Evolutionary conservation across 768 basidiomycete species (phyloP), one percentile per base, ranked within the genome.

Genomic region (Panaeolus cyanescens): DNA sequence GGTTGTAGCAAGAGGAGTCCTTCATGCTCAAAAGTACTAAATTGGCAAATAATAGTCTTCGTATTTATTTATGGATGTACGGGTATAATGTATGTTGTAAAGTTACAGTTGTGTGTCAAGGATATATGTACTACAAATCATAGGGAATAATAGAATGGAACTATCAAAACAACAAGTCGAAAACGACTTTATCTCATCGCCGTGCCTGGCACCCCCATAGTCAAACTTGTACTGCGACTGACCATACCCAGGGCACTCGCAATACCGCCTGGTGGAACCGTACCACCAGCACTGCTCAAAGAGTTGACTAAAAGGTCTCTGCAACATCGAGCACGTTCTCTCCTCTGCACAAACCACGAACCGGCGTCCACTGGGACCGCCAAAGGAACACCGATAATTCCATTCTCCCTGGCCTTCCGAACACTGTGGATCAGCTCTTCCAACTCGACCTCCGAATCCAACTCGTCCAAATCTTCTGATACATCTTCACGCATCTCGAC

Each of bases 371-470:
- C 85, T 2, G 93, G 88, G 0, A 88, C 83, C 1, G 92, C 93
- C 17, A 93, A 75, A 10, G 90, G 89, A 4, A 83, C 76, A 4
- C 83, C 87, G 39, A 89, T 78, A 25, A 86, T 65, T 1, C 90
- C 90, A 63, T 79, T 84, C 22, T 81, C 79, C 56, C 79, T 79
- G 1, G 89, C 85, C 2, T 72, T 71, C 54, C 83, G 79, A 30
- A 93, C 84, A 9, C 85, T 85, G 59, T 79, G 80, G 30, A 90
- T 82, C 25, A 95, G 79, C 13, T 85, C 83, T 56, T 95, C 93
- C 54, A 95, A 78, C 74, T 95, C 93, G 9, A 86, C 88, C 67
- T 95, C 93, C 4, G 92, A 94, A 71, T 95, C 92, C 64, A 95
- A 64, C 60, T 92, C 89, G 54, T 91, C 90, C 56, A 90, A 73